A percentile compares a stretch with the other conserved stretches of the same genome.
These are phyloP conservation scores for Rhododendron ovatum DNA, from an alignment of 148 eudicot species.

Conservation along the genomic window DNA sequence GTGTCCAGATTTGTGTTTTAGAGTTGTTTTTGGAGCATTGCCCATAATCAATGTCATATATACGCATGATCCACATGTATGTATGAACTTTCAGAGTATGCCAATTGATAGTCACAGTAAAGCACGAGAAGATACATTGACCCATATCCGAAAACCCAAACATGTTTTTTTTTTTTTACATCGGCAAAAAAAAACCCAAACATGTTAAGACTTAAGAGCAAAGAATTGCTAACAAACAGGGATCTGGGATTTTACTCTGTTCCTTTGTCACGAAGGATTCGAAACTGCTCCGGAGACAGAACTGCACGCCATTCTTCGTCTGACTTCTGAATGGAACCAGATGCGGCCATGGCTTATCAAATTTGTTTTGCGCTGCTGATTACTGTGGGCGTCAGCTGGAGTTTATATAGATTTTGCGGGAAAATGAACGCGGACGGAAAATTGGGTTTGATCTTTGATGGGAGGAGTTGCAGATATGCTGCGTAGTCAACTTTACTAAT, in stretches of 20 bases:
- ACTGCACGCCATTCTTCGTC: slow-evolving; percentile 96
- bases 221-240: not conserved
- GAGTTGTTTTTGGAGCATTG: too few species aligned
- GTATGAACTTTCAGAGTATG: too few species aligned
- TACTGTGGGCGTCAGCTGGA: not conserved
- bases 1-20: too few species aligned
- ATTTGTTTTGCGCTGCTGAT: not conserved
- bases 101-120: not conserved
- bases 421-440: not conserved
- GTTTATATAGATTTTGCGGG: not conserved
- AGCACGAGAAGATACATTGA: not conserved
- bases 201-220: not conserved
- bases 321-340: slow-evolving; percentile 61
- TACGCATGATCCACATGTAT: too few species aligned
- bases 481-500: not conserved
- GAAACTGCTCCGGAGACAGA: slow-evolving; percentile 89
- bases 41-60: too few species aligned
- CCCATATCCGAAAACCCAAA: not conserved
- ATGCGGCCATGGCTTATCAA: slow-evolving; percentile 34
- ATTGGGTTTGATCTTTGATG: not conserved
- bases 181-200: not conserved
- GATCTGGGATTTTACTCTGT: slow-evolving; percentile 56
- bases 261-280: slow-evolving; percentile 85
- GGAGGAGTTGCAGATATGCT: not conserved
- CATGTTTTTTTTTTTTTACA: not conserved